phyloP scores from a whole-genome alignment of 2,329 filamentous ascomycete species.

The Fusarium lyarnte region DNA sequence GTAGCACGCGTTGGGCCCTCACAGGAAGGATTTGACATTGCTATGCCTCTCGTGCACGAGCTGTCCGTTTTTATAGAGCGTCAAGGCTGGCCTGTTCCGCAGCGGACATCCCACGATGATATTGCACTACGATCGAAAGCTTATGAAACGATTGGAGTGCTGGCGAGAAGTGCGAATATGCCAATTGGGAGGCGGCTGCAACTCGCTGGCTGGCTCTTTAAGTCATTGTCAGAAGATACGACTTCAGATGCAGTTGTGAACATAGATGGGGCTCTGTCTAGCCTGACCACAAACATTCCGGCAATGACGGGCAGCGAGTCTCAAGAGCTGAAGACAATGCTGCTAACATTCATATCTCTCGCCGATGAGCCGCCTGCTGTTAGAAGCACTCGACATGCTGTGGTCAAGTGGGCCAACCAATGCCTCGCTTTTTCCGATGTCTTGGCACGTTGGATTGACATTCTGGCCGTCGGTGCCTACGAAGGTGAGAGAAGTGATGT shows the following conservation, averaged over 20 bases:
- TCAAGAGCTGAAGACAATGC: constrained; percentile 58
- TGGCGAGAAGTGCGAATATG: constrained; percentile 73
- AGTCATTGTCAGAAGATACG: constrained; percentile 81
- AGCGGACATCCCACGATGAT: constrained; percentile 67
- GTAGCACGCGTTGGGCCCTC: constrained; percentile 77
- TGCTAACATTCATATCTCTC: constrained; percentile 74
- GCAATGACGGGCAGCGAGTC: constrained; percentile 45
- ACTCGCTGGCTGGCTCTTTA: constrained; percentile 80
- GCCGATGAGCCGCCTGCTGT: constrained; percentile 60
- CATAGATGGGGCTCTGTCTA: constrained; percentile 88
- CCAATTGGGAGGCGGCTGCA: constrained; percentile 62
- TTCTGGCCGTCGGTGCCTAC: constrained; percentile 78
- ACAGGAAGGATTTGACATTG: constrained; percentile 70
- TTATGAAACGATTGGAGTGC: constrained; percentile 89
- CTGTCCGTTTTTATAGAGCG: constrained; percentile 78
- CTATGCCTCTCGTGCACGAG: constrained; percentile 72
- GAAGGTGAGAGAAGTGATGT: constrained; percentile 80
- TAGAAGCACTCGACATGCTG: constrained; percentile 82
- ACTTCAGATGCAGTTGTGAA: constrained; percentile 81
- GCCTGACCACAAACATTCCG: constrained; percentile 64
- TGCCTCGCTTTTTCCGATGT: constrained; percentile 84
- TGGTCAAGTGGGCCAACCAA: constrained; percentile 88
- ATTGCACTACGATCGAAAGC: constrained; percentile 78
- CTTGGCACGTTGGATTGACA: constrained; percentile 85
- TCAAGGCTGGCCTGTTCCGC: constrained; percentile 83